phyloP scores from a whole-genome alignment of 352 stramenopile species.

The Nothophytophthora sp. region DNA sequence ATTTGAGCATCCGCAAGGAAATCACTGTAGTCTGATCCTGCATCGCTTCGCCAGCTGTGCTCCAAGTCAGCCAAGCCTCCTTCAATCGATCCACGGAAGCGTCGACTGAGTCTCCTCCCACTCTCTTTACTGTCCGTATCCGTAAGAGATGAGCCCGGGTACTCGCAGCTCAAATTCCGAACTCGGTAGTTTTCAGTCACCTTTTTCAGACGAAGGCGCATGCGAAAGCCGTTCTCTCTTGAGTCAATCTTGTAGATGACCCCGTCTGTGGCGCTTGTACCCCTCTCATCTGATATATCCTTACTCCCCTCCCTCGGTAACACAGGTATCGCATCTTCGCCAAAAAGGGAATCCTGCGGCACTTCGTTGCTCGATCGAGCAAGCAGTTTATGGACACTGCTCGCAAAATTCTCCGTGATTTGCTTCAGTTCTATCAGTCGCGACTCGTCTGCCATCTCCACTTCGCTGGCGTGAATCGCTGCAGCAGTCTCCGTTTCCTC shows the following conservation, averaged over 20 bases:
- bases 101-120: constrained; percentile 24
- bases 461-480: constrained; percentile 22
- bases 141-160: constrained; percentile 36
- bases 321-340: constrained; percentile 1
- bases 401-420: constrained; percentile 73
- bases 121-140: constrained; percentile 49
- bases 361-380: constrained; percentile 23
- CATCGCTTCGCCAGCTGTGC: constrained; percentile 69
- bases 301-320: neutral
- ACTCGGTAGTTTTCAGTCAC: constrained; percentile 69
- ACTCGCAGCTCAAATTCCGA: constrained; percentile 69
- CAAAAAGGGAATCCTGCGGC: constrained; percentile 2
- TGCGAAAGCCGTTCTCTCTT: constrained; percentile 72
- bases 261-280: constrained; percentile 16
- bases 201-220: constrained; percentile 70
- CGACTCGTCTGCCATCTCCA: constrained; percentile 36
- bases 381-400: constrained; percentile 79
- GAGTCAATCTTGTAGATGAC: constrained; percentile 67
- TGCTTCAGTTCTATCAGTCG: constrained; percentile 65
- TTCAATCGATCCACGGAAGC: constrained; percentile 36
- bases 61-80: constrained; percentile 38
- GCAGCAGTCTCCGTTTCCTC: constrained; percentile 38
- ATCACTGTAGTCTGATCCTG: constrained; percentile 76
- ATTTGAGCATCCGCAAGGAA: constrained; percentile 77
- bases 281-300: neutral